Evolutionary conservation across 2,329 filamentous ascomycete species (phyloP), one percentile per base, ranked within the genome.

Genomic region (Xylariaceae sp.): DNA sequence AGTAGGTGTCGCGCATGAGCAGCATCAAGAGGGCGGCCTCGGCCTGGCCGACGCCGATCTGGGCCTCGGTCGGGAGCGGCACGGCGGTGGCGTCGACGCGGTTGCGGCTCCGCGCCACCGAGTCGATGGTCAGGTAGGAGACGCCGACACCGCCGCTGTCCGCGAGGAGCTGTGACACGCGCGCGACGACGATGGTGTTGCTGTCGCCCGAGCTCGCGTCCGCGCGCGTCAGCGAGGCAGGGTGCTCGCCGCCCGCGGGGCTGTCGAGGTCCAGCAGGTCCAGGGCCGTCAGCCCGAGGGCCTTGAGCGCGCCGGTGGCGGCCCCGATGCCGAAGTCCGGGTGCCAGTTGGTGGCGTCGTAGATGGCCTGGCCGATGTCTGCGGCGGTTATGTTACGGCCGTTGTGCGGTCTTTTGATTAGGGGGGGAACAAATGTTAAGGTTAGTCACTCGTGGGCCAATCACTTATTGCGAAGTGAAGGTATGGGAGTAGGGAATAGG

Each of bases 21-120:
- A 44, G 21, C 38, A 50, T 27, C 42, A 50, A 30, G 14, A 51
- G 40, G 9, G 35, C 40, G 2, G 42, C 48, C 34, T 51, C 48
- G 17, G 38, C 48, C 26, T 42, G 40, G 9, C 38, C 32, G 9
- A 40, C 36, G 13, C 32, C 34, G 17, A 41, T 5, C 13, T 40
- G 3, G 1, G 16, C 7, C 6, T 18, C 19, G 6, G 41, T 42
- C n/a, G 42, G 31, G 14, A 29, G 31, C 4, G 39, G 41, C 14
- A 19, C 36, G 3, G 40, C 40, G 23, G 15, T 24, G 13, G 8
- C 15, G 33, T 51, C 47, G 27, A 51, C 43, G 38, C 45, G 47
- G 31, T 44, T 41, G 27, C 47, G 44, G 9, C 32, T 38, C 18
- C 34, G 41, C 6, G 43, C 47, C 5, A 50, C 28, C 18, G 47